These are phyloP conservation scores for Boletus vinaceobasis DNA, from an alignment of 768 basidiomycete species.

Conservation along the genomic window DNA sequence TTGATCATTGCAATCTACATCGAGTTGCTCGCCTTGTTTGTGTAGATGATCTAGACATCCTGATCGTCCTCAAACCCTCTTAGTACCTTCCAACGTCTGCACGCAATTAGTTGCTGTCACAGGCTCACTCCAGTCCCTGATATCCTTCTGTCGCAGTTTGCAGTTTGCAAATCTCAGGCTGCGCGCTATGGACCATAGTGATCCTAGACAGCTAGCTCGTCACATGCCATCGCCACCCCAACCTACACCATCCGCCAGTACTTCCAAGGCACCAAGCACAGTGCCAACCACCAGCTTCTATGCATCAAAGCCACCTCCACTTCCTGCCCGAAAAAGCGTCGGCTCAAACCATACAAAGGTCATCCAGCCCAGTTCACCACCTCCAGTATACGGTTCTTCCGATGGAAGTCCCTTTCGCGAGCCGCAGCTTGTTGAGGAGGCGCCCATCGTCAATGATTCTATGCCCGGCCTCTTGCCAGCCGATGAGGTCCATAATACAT, in stretches of 20 bases:
- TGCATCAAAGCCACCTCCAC: constrained; percentile 34
- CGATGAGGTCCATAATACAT: constrained; percentile 24
- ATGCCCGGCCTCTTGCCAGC: constrained; percentile 38
- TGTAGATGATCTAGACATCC: constrained; percentile 20
- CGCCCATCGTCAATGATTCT: constrained; percentile 34
- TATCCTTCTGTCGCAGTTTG: not conserved
- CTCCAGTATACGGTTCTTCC: constrained; percentile 23
- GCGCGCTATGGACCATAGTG: constrained; percentile 45
- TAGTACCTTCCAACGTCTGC: constrained; percentile 1
- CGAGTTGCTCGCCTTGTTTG: not conserved
- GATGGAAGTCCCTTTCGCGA: constrained; percentile 43
- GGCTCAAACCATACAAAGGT: constrained; percentile 40
- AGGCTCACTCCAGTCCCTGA: constrained; percentile 5
- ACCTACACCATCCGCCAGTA: constrained; percentile 36
- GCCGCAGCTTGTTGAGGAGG: constrained; percentile 51
- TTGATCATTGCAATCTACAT: constrained; percentile 23
- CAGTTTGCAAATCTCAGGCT: not conserved
- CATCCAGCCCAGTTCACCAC: constrained; percentile 26
- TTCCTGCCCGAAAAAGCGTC: constrained; percentile 31
- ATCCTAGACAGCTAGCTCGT: constrained; percentile 37
- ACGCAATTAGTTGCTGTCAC: not conserved
- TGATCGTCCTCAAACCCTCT: constrained; percentile 4
- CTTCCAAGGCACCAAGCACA: constrained; percentile 25
- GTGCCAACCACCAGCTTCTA: constrained; percentile 30
- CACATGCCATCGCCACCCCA: constrained; percentile 40